Evolutionary conservation across 75 land plant species (phyloP).

Genomic region (Pinus albicaulis): DNA sequence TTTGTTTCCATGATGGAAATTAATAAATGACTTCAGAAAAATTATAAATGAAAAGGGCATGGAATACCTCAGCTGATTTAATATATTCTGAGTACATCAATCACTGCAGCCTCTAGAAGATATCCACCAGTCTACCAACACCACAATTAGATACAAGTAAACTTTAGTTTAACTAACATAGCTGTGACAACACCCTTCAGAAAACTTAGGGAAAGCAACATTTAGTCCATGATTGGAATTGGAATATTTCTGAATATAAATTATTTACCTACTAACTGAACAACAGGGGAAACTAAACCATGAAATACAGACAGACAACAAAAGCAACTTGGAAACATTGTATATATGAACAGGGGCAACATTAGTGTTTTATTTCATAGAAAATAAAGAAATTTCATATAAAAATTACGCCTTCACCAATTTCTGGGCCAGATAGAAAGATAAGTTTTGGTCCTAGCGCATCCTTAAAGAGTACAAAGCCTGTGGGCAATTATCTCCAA

Average conservation of each 20-base stretch:
- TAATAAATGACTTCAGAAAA: not conserved
- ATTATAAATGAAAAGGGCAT: not conserved
- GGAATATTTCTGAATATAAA: too few relatives aligned
- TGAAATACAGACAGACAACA: not conserved
- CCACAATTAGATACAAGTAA: slow-evolving; percentile 26
- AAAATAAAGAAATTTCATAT: not conserved
- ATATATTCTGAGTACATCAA: slow-evolving; percentile 81
- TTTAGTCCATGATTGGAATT: too few relatives aligned
- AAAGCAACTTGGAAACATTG: not conserved
- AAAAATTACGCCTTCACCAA: not conserved
- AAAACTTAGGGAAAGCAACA: not conserved
- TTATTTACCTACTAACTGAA: too few relatives aligned
- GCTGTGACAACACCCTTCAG: not conserved
- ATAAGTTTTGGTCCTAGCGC: not conserved
- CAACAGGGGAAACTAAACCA: slow-evolving; percentile 2
- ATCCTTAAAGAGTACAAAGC: not conserved
- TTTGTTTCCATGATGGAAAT: not conserved
- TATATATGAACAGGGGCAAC: not conserved
- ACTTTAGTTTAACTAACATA: not conserved
- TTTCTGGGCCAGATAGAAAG: not conserved
- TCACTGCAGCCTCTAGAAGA: slow-evolving; percentile 88
- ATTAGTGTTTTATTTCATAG: not conserved
- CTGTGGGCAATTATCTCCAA: too few relatives aligned
- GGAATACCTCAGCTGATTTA: slow-evolving; percentile 89
- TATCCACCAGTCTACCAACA: slow-evolving; percentile 86